Conservation (phyloP, 2,329 filamentous ascomycete genomes). For the Aspergillus felis region DNA sequence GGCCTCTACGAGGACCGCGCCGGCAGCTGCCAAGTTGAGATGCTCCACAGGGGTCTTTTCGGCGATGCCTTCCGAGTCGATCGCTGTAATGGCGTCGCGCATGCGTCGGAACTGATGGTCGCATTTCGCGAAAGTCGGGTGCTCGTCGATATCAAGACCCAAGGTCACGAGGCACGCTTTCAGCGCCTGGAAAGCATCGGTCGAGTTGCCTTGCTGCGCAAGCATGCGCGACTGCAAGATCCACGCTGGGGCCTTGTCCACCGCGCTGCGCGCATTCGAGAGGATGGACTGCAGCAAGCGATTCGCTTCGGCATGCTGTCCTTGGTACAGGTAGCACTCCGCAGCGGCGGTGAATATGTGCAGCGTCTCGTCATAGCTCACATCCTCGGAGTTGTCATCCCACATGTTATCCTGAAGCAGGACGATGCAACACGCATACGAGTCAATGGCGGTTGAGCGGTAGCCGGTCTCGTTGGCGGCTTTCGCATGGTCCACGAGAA, state of each 20-base stretch:
- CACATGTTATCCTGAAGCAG: slow-evolving; percentile 79
- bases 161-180: slow-evolving; percentile 1
- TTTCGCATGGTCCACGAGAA: no score
- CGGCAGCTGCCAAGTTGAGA: slow-evolving; percentile 40
- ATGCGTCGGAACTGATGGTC: no score
- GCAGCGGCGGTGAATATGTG: slow-evolving; percentile 73
- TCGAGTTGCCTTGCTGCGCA: slow-evolving; percentile 4
- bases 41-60: slow-evolving; percentile 23
- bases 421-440: slow-evolving; percentile 52
- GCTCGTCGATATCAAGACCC: background rate
- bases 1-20: slow-evolving; percentile 56
- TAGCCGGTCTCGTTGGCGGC: no score
- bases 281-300: slow-evolving; percentile 67
- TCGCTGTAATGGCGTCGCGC: no score
- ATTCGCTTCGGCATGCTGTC: slow-evolving; percentile 64
- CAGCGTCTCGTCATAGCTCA: slow-evolving; percentile 81
- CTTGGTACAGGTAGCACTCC: slow-evolving; percentile 78
- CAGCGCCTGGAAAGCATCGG: slow-evolving; percentile 3
- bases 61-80: no score
- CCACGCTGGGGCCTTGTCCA: slow-evolving; percentile 80
- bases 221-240: slow-evolving; percentile 52
- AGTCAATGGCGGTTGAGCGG: background rate
- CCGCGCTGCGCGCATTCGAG: slow-evolving; percentile 62
- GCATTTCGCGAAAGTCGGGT: no score
- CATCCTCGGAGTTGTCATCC: slow-evolving; percentile 65